Percentiles rank a stretch among this genome's conserved stretches.
phyloP scores from a whole-genome alignment of 345 rosid species.

The Carallia brachiata region DNA sequence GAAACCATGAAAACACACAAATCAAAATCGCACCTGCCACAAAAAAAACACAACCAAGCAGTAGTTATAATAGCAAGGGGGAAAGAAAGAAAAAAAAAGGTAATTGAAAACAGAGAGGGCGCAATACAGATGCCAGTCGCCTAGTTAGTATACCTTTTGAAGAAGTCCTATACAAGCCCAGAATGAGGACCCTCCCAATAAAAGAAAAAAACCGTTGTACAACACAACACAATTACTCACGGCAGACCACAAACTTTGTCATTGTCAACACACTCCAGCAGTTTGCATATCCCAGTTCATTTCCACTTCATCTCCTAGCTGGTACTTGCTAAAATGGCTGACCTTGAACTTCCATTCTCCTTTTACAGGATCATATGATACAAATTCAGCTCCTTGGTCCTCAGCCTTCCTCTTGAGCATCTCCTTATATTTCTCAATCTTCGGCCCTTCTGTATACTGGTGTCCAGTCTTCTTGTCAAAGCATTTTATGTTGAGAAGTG shows the following conservation, averaged over 20 bases:
- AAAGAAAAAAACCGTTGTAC: neutral
- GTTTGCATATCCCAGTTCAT: conserved; percentile 10
- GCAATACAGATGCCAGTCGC: conserved; percentile 7
- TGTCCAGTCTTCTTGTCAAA: conserved; percentile 68
- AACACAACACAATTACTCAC: neutral
- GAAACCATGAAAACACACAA: too few species aligned
- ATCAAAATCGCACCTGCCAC: too few species aligned
- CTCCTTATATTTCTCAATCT: conserved; percentile 70
- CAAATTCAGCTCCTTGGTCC: conserved; percentile 86
- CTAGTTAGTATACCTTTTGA: neutral
- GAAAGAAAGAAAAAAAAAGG: too few species aligned
- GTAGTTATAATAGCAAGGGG: neutral
- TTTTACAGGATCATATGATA: conserved; percentile 68
- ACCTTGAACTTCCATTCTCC: conserved; percentile 97
- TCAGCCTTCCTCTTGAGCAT: conserved; percentile 82
- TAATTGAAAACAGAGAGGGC: neutral
- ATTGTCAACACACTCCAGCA: conserved; percentile 23
- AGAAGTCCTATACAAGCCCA: conserved; percentile 10
- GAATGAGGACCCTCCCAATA: neutral
- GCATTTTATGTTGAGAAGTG: conserved; percentile 88
- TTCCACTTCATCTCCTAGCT: conserved; percentile 49
- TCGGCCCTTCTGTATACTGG: conserved; percentile 66
- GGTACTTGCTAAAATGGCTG: conserved; percentile 71
- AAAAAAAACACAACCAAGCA: neutral
- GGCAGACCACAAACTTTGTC: neutral